These are phyloP conservation scores for Durotheca rogersii DNA, from an alignment of 495 filamentous ascomycete species.

Conservation along the genomic window DNA sequence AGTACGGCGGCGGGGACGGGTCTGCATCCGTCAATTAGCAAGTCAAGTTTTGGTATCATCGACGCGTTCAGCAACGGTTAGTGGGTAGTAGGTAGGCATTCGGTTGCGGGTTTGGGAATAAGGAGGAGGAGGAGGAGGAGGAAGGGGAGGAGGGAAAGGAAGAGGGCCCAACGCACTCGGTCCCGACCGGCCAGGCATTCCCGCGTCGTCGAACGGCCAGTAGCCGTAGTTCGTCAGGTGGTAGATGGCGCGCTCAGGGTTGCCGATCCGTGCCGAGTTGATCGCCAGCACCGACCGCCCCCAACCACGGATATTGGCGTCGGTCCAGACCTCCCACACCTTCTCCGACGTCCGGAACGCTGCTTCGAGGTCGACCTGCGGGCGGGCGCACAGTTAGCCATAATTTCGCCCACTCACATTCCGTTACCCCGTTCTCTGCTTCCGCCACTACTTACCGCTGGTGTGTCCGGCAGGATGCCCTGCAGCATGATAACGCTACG, in stretches of 20 bases:
- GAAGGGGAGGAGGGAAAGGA: background rate
- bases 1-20: constrained; percentile 21
- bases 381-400: no score
- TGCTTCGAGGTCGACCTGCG: constrained; percentile 33
- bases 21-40: constrained; percentile 8
- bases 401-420: no score
- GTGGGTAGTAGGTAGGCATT: no score
- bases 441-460: constrained; percentile 8
- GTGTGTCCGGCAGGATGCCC: constrained; percentile 38
- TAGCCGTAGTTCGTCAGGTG: constrained; percentile 38
- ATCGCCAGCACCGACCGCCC: constrained; percentile 44
- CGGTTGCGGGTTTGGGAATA: background rate
- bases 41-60: no score
- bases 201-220: constrained; percentile 43
- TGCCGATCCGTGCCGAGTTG: constrained; percentile 39
- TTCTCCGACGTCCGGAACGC: constrained; percentile 34
- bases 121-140: background rate
- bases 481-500: constrained; percentile 41
- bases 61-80: no score
- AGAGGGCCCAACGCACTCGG: constrained; percentile 4
- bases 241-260: constrained; percentile 35
- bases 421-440: background rate
- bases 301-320: constrained; percentile 42
- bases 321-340: constrained; percentile 41
- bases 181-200: constrained; percentile 41